phyloP scores from a whole-genome alignment of 192 early-diverging fungal species.

The Linnemannia hyalina region DNA sequence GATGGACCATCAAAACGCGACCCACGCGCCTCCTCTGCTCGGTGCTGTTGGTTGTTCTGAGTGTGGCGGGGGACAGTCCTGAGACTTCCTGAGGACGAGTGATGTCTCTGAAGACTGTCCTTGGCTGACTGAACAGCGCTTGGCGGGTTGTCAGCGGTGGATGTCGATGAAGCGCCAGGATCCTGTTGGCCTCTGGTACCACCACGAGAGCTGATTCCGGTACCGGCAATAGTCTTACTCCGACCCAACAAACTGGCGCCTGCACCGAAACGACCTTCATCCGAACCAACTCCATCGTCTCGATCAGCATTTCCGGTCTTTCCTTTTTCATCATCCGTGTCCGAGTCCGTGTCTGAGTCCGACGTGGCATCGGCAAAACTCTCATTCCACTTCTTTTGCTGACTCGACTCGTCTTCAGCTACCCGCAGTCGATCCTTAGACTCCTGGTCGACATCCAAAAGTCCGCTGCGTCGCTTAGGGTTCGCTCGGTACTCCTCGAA shows the following conservation, averaged over 20 bases:
- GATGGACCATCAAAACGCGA: background rate
- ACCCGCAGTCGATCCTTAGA: background rate
- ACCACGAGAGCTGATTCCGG: constrained; percentile 31
- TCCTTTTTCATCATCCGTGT: background rate
- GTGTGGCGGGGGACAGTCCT: constrained; percentile 35
- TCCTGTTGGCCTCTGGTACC: background rate
- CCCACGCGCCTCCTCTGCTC: constrained; percentile 15
- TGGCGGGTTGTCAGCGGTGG: background rate
- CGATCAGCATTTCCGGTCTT: constrained; percentile 3
- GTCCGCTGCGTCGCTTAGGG: constrained; percentile 9
- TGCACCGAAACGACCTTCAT: background rate
- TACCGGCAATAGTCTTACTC: constrained; percentile 43
- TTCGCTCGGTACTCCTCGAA: constrained; percentile 46
- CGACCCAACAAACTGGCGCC: constrained; percentile 18
- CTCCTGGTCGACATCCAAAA: constrained; percentile 4
- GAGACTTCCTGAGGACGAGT: constrained; percentile 44
- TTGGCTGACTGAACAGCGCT: background rate
- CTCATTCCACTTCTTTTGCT: background rate
- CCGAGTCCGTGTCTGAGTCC: constrained; percentile 27
- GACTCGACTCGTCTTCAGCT: background rate
- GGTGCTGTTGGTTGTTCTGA: background rate
- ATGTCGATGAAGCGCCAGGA: background rate
- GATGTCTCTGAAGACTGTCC: constrained; percentile 23
- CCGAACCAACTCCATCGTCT: background rate
- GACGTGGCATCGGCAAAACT: constrained; percentile 13